Conservation (phyloP, 148 eudicot genomes). For the Fagopyrum tataricum region DNA sequence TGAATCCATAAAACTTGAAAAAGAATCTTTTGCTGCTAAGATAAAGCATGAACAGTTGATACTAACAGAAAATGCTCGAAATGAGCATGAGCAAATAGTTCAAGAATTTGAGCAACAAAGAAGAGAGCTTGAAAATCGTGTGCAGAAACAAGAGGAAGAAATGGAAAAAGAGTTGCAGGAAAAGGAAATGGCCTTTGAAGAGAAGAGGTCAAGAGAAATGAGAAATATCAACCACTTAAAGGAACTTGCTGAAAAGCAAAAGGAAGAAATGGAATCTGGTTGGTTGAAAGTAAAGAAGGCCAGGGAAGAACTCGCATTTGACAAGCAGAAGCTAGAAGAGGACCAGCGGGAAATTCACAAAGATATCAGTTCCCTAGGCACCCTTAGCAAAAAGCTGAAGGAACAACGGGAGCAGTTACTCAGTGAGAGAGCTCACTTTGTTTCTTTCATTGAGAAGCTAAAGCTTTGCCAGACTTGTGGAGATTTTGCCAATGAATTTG, state of each 20-base stretch:
- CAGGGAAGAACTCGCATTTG: slow-evolving; percentile 38
- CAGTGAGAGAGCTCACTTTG: slow-evolving; percentile 47
- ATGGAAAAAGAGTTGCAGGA: slow-evolving; percentile 43
- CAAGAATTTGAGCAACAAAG: slow-evolving; percentile 53
- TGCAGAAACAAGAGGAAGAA: slow-evolving; percentile 49
- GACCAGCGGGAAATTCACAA: slow-evolving; percentile 59
- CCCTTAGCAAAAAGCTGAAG: slow-evolving; percentile 62
- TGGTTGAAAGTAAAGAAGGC: slow-evolving; percentile 49
- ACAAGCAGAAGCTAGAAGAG: slow-evolving; percentile 54
- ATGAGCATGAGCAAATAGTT: slow-evolving; percentile 37
- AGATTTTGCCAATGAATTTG: slow-evolving; percentile 35
- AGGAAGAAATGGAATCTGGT: slow-evolving; percentile 45
- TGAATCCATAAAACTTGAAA: slow-evolving; percentile 46
- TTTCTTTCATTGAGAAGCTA: slow-evolving; percentile 46
- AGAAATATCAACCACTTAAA: slow-evolving; percentile 37
- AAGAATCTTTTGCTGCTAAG: slow-evolving; percentile 67
- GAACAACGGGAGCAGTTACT: slow-evolving; percentile 49
- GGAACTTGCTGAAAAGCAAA: slow-evolving; percentile 37
- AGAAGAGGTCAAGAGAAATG: slow-evolving; percentile 35
- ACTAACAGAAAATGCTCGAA: slow-evolving; percentile 44
- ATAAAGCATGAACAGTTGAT: slow-evolving; percentile 55
- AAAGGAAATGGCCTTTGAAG: slow-evolving; percentile 59
- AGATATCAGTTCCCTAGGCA: slow-evolving; percentile 60
- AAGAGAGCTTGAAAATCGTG: slow-evolving; percentile 43
- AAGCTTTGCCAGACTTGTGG: slow-evolving; percentile 63